Conservation (phyloP, 208 protist species). For the Novymonas esmeraldas region DNA sequence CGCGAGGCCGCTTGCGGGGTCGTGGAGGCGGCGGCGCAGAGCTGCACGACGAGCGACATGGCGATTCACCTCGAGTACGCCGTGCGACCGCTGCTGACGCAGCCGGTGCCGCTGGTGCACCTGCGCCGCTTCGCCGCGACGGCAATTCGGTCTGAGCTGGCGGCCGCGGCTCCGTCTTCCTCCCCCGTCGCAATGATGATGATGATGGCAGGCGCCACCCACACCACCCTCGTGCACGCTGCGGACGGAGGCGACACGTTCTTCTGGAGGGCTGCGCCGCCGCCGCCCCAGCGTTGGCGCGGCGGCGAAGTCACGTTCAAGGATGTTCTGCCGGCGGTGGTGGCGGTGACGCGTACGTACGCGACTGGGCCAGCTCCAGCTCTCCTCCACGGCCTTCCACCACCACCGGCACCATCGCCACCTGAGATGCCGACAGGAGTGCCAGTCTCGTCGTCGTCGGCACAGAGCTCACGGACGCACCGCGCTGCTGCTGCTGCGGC, state of each 20-base stretch:
- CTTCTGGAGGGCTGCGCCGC: neutral
- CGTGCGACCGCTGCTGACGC: constrained; percentile 39
- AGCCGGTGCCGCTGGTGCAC: constrained; percentile 32
- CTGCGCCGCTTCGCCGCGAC: constrained; percentile 32
- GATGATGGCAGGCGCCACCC: no score
- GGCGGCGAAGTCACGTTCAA: neutral
- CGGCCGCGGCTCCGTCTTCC: no score
- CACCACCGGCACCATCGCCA: neutral
- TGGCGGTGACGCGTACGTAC: constrained; percentile 7
- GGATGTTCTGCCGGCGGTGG: constrained; percentile 13
- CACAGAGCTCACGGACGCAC: neutral
- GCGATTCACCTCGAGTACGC: constrained; percentile 49
- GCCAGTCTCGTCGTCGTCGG: neutral
- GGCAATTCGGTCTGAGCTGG: constrained; percentile 26
- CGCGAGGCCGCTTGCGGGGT: constrained; percentile 50
- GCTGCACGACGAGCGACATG: constrained; percentile 50
- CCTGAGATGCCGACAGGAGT: no score
- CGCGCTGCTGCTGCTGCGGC: neutral
- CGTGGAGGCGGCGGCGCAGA: constrained; percentile 55
- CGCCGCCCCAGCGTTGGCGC: neutral
- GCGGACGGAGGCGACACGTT: neutral
- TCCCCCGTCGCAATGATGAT: no score
- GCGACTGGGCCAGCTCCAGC: constrained; percentile 5
- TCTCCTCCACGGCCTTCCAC: constrained; percentile 9
- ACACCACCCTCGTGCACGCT: neutral